These are phyloP conservation scores for Ceratocystis huliohia DNA, from an alignment of 2,329 filamentous ascomycete species.

Conservation along the genomic window DNA sequence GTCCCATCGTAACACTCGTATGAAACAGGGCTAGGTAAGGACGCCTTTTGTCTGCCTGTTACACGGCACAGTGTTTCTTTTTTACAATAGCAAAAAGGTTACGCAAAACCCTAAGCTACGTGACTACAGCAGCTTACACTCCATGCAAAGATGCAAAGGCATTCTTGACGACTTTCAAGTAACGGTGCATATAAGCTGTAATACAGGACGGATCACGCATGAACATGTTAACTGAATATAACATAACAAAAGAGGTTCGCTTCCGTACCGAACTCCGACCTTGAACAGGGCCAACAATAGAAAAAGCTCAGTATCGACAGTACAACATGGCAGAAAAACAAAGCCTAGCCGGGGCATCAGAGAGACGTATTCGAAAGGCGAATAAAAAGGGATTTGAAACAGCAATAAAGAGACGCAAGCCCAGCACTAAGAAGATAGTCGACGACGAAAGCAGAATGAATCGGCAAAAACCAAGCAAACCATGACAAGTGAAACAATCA, in stretches of 20 bases:
- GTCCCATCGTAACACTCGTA: background rate
- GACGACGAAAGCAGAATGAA: background rate
- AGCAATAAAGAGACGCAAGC: background rate
- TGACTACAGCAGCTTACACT: too few species aligned
- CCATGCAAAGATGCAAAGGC: background rate
- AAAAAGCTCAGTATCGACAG: background rate
- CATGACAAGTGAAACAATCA: too few species aligned
- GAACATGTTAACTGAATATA: background rate
- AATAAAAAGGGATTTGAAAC: background rate
- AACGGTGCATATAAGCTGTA: background rate
- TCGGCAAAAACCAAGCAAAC: background rate
- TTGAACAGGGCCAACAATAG: background rate
- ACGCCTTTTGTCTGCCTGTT: background rate
- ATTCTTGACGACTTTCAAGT: background rate
- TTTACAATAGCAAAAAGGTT: too few species aligned
- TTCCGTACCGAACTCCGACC: background rate
- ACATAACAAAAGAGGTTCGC: background rate
- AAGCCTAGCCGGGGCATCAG: background rate
- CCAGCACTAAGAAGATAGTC: background rate
- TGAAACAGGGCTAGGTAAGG: background rate
- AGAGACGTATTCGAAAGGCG: background rate
- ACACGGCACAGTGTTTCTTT: background rate
- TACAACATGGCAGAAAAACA: background rate
- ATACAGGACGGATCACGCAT: background rate
- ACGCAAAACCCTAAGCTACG: background rate